These are phyloP conservation scores for Aspergillus ruber DNA, from an alignment of 2,329 filamentous ascomycete species.

Conservation along the genomic window DNA sequence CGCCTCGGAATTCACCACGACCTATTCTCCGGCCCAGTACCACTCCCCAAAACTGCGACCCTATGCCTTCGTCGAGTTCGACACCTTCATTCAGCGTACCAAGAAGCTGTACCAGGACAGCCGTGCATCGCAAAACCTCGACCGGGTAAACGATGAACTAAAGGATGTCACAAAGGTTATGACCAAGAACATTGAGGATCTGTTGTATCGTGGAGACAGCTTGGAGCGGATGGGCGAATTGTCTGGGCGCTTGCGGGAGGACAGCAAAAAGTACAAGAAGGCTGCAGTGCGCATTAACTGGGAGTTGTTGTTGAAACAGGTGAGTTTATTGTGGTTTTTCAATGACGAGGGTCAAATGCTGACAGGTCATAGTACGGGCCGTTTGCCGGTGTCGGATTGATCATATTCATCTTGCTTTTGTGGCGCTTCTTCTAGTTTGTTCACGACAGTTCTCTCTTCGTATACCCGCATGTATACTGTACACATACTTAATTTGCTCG, in stretches of 20 bases:
- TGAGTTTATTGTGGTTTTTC: conserved; percentile 25
- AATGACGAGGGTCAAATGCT: conserved; percentile 8
- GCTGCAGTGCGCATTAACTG: conserved; percentile 96
- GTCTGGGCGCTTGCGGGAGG: conserved; percentile 76
- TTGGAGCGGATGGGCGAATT: conserved; percentile 97
- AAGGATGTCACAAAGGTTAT: conserved; percentile 98
- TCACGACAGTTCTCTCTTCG: conserved; percentile 4
- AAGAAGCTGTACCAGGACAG: conserved; percentile 92
- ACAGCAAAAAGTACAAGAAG: conserved; percentile 87
- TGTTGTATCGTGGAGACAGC: conserved; percentile 89
- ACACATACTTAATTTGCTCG: conserved; percentile 30
- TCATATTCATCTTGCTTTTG: conserved; percentile 82
- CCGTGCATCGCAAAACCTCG: conserved; percentile 83
- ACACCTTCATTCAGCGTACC: conserved; percentile 90
- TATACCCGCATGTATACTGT: conserved; percentile 25
- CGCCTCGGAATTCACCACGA: conserved; percentile 80
- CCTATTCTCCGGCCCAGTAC: conserved; percentile 69
- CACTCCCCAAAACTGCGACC: conserved; percentile 70
- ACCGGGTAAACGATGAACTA: conserved; percentile 93
- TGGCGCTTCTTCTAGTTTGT: conserved; percentile 75
- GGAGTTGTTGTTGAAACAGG: conserved; percentile 90
- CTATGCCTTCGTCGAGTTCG: conserved; percentile 96
- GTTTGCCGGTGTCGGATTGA: conserved; percentile 70
- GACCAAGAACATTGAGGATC: conserved; percentile 99
- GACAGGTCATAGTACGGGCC: conserved; percentile 65